Evolutionary conservation across 2,329 filamentous ascomycete genomes (phyloP).

Genomic region (Fusarium praegraminearum): DNA sequence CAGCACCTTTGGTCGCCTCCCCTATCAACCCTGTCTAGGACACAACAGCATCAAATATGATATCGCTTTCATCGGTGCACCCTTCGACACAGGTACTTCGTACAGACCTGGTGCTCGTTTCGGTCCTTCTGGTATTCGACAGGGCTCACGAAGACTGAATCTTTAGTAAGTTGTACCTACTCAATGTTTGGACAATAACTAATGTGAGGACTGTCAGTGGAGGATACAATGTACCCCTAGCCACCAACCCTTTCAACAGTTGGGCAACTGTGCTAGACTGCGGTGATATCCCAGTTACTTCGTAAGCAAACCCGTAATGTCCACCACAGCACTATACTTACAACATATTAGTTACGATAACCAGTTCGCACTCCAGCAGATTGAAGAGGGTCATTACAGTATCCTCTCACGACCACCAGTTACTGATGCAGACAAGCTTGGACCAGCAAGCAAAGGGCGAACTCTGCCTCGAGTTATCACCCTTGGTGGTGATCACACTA

Average conservation of each 20-base stretch:
- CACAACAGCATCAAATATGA: conserved; percentile 79
- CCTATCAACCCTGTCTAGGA: conserved; percentile 81
- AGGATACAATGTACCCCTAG: conserved; percentile 86
- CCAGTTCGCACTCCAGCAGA: conserved; percentile 82
- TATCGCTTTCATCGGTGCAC: conserved; percentile 86
- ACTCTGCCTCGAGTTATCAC: conserved; percentile 86
- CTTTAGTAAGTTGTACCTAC: conserved; percentile 74
- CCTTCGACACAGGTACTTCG: conserved; percentile 88
- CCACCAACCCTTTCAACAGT: conserved; percentile 83
- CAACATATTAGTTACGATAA: conserved; percentile 76
- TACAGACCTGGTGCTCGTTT: conserved; percentile 88
- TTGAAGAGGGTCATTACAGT: conserved; percentile 84
- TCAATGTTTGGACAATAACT: neutral
- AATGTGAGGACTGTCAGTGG: conserved; percentile 65
- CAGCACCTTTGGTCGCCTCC: conserved; percentile 83
- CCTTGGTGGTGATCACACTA: conserved; percentile 74
- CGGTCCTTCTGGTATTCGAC: conserved; percentile 85
- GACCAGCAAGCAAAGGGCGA: conserved; percentile 77
- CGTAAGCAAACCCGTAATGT: conserved; percentile 61
- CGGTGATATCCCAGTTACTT: conserved; percentile 86
- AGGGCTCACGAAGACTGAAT: conserved; percentile 87
- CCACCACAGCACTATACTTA: neutral
- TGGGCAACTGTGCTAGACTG: conserved; percentile 86
- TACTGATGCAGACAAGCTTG: conserved; percentile 74
- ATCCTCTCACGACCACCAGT: conserved; percentile 77